phyloP scores from a whole-genome alignment of 2,329 filamentous ascomycete genomes.

The Tolypocladium tundrense region DNA sequence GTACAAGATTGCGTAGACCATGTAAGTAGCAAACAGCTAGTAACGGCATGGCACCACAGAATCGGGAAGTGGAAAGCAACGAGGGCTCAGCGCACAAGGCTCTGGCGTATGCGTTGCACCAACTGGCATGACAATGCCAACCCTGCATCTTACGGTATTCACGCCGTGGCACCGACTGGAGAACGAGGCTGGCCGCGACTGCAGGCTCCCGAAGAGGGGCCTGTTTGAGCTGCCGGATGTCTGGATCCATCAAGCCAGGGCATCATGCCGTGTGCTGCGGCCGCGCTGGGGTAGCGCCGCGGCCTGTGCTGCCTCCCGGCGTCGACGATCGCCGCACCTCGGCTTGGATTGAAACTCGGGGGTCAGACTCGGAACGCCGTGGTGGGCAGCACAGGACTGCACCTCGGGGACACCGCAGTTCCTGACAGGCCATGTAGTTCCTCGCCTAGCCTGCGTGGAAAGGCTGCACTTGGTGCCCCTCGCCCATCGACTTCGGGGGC shows the following conservation, averaged over 20 bases:
- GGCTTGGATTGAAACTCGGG: not conserved
- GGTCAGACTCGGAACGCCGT: not conserved
- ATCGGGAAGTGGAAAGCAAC: not conserved
- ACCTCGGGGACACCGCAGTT: not conserved
- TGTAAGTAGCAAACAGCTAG: not conserved
- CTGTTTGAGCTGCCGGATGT: not conserved
- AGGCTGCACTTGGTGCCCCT: too few species aligned
- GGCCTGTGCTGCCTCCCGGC: not conserved
- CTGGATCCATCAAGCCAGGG: not conserved
- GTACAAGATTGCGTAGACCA: not conserved
- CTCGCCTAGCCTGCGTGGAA: too few species aligned
- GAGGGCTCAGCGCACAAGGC: not conserved
- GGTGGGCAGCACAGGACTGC: not conserved
- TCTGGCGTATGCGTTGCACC: not conserved
- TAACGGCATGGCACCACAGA: not conserved
- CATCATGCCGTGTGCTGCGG: not conserved
- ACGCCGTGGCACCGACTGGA: slow-evolving; percentile 1
- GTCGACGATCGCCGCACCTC: not conserved
- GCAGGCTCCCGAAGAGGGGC: slow-evolving; percentile 1
- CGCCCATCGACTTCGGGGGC: too few species aligned
- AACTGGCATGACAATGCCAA: not conserved
- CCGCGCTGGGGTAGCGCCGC: not conserved
- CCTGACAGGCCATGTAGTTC: not conserved
- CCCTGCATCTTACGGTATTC: not conserved
- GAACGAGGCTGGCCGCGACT: not conserved